These are phyloP conservation scores for Ophiostoma fasciatum DNA, from an alignment of 2,329 filamentous ascomycete genomes.

Conservation along the genomic window DNA sequence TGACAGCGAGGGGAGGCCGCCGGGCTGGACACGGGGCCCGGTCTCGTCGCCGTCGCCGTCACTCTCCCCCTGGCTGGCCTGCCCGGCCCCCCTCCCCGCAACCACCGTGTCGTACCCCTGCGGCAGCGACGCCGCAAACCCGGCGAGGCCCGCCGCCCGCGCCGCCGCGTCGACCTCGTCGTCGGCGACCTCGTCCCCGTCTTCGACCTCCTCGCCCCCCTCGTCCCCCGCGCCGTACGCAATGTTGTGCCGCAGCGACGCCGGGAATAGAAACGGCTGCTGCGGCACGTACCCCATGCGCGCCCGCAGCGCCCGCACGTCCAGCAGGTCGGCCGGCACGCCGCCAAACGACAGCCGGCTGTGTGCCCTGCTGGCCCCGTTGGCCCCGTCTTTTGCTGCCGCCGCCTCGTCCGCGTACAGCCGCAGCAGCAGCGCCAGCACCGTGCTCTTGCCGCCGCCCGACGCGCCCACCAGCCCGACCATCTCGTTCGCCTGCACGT, in stretches of 20 bases:
- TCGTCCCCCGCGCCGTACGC: conserved; percentile 57
- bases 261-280: conserved; percentile 61
- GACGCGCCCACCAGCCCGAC: conserved; percentile 72
- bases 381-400: too few relatives aligned
- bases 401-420: conserved; percentile 35
- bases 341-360: conserved; percentile 42
- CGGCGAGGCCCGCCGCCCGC: conserved; percentile 50
- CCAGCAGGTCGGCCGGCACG: conserved; percentile 39
- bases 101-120: conserved; percentile 57
- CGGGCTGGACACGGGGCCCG: not conserved
- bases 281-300: conserved; percentile 57
- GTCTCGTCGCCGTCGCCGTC: not conserved
- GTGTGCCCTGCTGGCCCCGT: too few relatives aligned
- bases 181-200: too few relatives aligned
- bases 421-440: conserved; percentile 59
- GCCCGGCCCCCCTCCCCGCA: conserved; percentile 36
- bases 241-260: conserved; percentile 67
- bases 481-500: conserved; percentile 46
- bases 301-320: conserved; percentile 44
- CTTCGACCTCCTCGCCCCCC: too few relatives aligned
- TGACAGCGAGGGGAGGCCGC: conserved; percentile 39
- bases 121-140: conserved; percentile 61
- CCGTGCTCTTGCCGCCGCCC: conserved; percentile 82
- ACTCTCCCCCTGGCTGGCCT: not conserved
- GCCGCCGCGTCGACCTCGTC: conserved; percentile 40